Evolutionary conservation across 441 rosid species (phyloP), one percentile per base, ranked within the genome.

Genomic region (Croton setiger): DNA sequence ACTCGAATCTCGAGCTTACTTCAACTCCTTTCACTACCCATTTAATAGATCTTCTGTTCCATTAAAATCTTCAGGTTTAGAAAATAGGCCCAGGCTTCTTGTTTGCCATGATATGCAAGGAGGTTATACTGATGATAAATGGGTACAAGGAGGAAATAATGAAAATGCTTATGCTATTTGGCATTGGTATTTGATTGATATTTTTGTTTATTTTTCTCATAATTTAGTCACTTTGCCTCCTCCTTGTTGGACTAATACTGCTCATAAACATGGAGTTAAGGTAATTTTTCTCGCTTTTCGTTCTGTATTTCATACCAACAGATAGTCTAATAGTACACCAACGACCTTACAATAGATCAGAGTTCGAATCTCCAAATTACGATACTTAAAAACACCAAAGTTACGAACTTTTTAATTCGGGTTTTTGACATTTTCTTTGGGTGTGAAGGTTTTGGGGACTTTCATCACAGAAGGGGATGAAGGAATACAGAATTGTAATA

Each of bases 161-260:
- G 80, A 76, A 2, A 81, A 74, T 21, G 92, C 92, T 2, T 93
- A 65, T 63, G 82, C 87, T 51, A 80, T 91, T 36, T 83, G 97
- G 96, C 97, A 93, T 80, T 91, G 96, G 97, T 77, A 91, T 68
- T 81, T 91, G 85, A 88, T 93, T 65, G 96, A 93, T 68, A 64
- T 91, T 49, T 93, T 91, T 49, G 95, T 91, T 39, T 93, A 91
- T 60, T 91, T 93, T 68, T 84, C 98, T 2, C 96, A 91, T 69
- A 45, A 74, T 69, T 74, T 93, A 68, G 89, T 89, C n/a, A 88
- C 96, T 15, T 66, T 93, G 82, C 96, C 97, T 31, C 98, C 97
- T 67, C 95, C 97, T 72, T 82, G 93, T 36, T 93, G 97, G 98
- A 88, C 85, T 18, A 93, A 91, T 64, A 78, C 95, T 63, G 97